These are phyloP conservation scores for Candida methanosorbosa DNA, from an alignment of 805 yeast species.

Conservation along the genomic window DNA sequence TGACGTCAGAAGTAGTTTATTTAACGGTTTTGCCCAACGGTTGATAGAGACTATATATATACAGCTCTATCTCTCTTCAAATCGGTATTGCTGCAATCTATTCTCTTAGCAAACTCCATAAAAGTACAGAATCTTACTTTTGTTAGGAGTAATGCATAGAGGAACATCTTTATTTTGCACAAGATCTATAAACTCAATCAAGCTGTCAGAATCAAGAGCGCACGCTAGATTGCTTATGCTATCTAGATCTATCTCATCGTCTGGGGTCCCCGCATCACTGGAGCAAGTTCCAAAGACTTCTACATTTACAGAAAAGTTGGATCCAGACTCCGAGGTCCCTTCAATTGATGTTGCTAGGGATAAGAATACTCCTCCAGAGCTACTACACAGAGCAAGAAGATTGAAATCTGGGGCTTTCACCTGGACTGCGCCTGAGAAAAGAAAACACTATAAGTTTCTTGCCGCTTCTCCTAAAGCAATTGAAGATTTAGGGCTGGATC, in stretches of 20 bases:
- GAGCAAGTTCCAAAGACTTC: conserved; percentile 19
- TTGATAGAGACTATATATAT: too few species aligned
- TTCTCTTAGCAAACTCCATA: too few species aligned
- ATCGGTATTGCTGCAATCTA: too few species aligned
- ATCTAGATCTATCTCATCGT: conserved; percentile 2
- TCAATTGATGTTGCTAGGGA: conserved; percentile 17
- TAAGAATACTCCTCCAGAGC: conserved; percentile 19
- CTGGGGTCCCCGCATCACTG: conserved; percentile 6
- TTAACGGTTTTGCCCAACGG: too few species aligned
- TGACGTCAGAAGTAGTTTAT: too few species aligned
- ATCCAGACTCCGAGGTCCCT: conserved; percentile 23
- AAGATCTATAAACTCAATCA: too few species aligned
- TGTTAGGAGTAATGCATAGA: too few species aligned
- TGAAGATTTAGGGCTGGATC: conserved; percentile 51
- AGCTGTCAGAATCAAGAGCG: too few species aligned
- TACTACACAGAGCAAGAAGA: conserved; percentile 43
- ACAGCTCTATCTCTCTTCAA: too few species aligned
- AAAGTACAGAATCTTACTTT: too few species aligned
- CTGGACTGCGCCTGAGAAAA: conserved; percentile 58
- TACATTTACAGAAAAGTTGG: conserved; percentile 16
- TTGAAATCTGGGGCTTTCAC: conserved; percentile 60
- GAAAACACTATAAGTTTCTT: conserved; percentile 45
- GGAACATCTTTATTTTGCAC: too few species aligned
- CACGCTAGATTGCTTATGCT: conserved; percentile 5
- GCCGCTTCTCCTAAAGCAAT: conserved; percentile 55